Conservation (phyloP, 805 yeast genomes). For the Myxozyma geophila region DNA sequence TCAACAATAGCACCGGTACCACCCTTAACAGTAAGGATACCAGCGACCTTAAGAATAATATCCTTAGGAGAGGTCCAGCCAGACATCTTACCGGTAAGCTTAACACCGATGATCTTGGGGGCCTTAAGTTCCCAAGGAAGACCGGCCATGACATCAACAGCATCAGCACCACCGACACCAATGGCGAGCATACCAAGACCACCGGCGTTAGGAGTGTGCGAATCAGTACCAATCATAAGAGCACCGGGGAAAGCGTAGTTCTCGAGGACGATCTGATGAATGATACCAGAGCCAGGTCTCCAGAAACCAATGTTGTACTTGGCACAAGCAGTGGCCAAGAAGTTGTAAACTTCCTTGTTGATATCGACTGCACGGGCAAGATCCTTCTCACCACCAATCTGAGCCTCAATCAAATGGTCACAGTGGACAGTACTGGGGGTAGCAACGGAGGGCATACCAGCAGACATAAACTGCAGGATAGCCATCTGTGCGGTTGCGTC, state of each 20-base stretch:
- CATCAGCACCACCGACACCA: conserved; percentile 99
- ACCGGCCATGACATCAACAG: conserved; percentile 96
- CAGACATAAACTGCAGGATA: conserved; percentile 96
- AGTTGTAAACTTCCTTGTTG: conserved; percentile 94
- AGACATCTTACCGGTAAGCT: conserved; percentile 81
- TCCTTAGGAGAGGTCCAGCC: conserved; percentile 99
- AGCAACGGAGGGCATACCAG: conserved; percentile 82
- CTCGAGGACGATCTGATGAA: conserved; percentile 96
- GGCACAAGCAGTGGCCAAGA: conserved; percentile 88
- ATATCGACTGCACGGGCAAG: conserved; percentile 77
- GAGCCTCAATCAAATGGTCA: conserved; percentile 97
- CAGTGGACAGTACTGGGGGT: conserved; percentile 98
- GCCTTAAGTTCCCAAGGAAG: conserved; percentile 99
- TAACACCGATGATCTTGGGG: conserved; percentile 92
- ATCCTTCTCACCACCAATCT: conserved; percentile 87
- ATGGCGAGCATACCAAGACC: conserved; percentile 98
- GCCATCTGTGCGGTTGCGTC: conserved; percentile 99
- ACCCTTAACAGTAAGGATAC: conserved; percentile 91
- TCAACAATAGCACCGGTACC: conserved; percentile 97
- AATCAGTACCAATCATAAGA: conserved; percentile 97
- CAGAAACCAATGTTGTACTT: conserved; percentile 97
- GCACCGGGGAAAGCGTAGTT: conserved; percentile 96
- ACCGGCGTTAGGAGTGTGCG: conserved; percentile 99
- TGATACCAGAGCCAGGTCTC: conserved; percentile 99
- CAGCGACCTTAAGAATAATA: conserved; percentile 90